Evolutionary conservation across 495 filamentous ascomycete species (phyloP).

Genomic region (Penicillium angulare): DNA sequence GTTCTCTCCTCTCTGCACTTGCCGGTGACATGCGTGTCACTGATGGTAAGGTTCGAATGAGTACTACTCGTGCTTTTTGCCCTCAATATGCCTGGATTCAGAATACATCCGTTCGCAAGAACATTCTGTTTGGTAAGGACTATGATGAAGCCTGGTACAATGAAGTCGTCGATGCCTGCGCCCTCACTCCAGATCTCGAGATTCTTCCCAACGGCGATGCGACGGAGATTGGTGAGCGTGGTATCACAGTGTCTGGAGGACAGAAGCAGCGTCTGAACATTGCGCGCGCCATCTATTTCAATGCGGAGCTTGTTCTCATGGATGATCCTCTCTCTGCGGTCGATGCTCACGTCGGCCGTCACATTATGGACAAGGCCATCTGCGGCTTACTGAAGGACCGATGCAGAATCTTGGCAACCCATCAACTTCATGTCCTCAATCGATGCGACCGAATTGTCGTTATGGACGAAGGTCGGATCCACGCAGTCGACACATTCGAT

Average conservation of each 20-base stretch:
- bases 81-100: slow-evolving; percentile 98
- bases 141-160: slow-evolving; percentile 54
- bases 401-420: slow-evolving; percentile 86
- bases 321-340: slow-evolving; percentile 83
- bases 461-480: slow-evolving; percentile 82
- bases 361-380: slow-evolving; percentile 96
- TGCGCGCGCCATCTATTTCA: slow-evolving; percentile 80
- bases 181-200: slow-evolving; percentile 54
- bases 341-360: slow-evolving; percentile 84
- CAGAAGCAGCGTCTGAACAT: slow-evolving; percentile 72
- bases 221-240: slow-evolving; percentile 61
- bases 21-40: slow-evolving; percentile 94
- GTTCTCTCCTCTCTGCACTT: slow-evolving; percentile 81
- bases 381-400: slow-evolving; percentile 85
- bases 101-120: slow-evolving; percentile 80
- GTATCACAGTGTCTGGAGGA: slow-evolving; percentile 64
- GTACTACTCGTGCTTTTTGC: slow-evolving; percentile 81
- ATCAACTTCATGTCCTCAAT: slow-evolving; percentile 88
- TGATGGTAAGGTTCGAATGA: slow-evolving; percentile 66
- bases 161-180: slow-evolving; percentile 56
- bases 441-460: slow-evolving; percentile 89
- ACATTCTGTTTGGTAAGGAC: slow-evolving; percentile 84
- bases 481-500: slow-evolving; percentile 82
- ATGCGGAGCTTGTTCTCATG: slow-evolving; percentile 78
- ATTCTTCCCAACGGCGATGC: slow-evolving; percentile 56